Base-by-base conservation (phyloP, 2,329 filamentous ascomycete genomes). In the Apiospora koreana region DNA sequence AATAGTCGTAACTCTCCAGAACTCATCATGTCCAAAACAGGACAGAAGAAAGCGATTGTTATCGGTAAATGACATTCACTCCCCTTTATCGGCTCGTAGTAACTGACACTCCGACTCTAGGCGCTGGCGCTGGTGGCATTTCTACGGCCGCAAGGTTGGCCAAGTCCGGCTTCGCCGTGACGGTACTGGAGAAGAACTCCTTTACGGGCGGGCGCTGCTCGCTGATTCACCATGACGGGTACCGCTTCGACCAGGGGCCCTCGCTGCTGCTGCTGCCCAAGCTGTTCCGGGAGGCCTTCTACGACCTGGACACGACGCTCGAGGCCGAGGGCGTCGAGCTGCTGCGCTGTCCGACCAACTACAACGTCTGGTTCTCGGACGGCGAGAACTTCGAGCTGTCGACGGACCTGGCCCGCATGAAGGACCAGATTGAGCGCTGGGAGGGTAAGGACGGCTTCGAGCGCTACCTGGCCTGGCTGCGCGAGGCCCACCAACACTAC, bases 241-340 rank as follows among this genome's bases (percentile, higher is more conserved):
- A 90, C 79, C 88, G 92, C 70, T 94, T 94, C 81, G 92, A 94
- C 76, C 92, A 94, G 83, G 92, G 92, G 0, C 92, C 92, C 0
- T 94, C 91, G 0, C 86, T 94, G 3, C 86, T 94, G 23, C 85
- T 94, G 0, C 88, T 94, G 7, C 92, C 92, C 2, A 86, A 88
- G 69, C 85, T 94, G 70, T 94, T 94, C 83, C 84, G 86, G 38
- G 89, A 92, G 80, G 88, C 89, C 25, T 94, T 94, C 76, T 78
- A 82, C 69, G 92, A 94, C 74, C 86, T 94, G 1, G 91, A 85
- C 72, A 94, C 91, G 7, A 88, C 86, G 12, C 82, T 94, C 16
- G 85, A 88, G 72, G 84, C 82, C 0, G 92, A 93, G 77, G 90
- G 89, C n/a, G 86, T 94, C 0, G 81, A 90, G 65, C 82, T 94